Percentiles rank a stretch among this genome's conserved stretches.
phyloP scores from a whole-genome alignment of 805 yeast species.

The Candida vartiovaarae region DNA sequence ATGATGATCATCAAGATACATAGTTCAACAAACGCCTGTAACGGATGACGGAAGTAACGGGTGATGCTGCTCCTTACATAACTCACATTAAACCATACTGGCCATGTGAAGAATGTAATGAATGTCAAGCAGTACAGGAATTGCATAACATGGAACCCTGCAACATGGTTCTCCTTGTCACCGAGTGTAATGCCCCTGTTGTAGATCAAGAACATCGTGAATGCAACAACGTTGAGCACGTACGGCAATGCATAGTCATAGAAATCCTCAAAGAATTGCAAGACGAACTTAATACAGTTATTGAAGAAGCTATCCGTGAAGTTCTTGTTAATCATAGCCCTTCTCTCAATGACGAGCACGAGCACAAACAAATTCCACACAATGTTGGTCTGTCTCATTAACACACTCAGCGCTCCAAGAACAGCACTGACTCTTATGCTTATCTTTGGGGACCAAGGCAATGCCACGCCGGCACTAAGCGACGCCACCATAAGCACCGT shows the following conservation, averaged over 20 bases:
- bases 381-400: slow-evolving; percentile 87
- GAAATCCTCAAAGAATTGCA: slow-evolving; percentile 30
- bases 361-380: slow-evolving; percentile 71
- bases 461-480: slow-evolving; percentile 38
- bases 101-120: slow-evolving; percentile 57
- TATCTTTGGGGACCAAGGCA: slow-evolving; percentile 28
- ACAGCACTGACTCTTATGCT: slow-evolving; percentile 42
- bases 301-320: slow-evolving; percentile 30
- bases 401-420: slow-evolving; percentile 54
- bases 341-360: slow-evolving; percentile 46
- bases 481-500: slow-evolving; percentile 57
- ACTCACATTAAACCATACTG: slow-evolving; percentile 55
- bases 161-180: slow-evolving; percentile 78
- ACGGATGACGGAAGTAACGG: slow-evolving; percentile 24
- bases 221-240: slow-evolving; percentile 41
- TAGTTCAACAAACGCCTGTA: slow-evolving; percentile 25
- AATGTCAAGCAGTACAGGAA: slow-evolving; percentile 71
- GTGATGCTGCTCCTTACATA: slow-evolving; percentile 34
- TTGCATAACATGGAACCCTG: slow-evolving; percentile 71
- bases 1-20: slow-evolving; percentile 38
- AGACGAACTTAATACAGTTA: slow-evolving; percentile 32
- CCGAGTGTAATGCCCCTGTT: slow-evolving; percentile 91
- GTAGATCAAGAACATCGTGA: slow-evolving; percentile 47
- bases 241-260: slow-evolving; percentile 40
- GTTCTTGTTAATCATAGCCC: slow-evolving; percentile 34